phyloP scores from a whole-genome alignment of 371 early-diverging fungal species.

The Mucor plumbeus region DNA sequence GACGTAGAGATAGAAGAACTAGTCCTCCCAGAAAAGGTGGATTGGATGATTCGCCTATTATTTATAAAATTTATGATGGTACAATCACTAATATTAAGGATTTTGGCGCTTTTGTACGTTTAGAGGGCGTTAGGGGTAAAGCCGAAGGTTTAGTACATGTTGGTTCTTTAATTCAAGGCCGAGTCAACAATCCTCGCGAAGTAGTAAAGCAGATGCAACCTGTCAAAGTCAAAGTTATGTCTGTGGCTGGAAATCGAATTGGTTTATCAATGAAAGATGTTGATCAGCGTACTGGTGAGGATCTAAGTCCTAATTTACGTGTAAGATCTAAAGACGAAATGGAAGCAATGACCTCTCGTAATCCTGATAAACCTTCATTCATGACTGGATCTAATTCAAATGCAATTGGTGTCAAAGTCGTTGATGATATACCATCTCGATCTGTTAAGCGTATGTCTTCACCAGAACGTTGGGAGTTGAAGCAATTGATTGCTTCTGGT shows the following conservation, averaged over 20 bases:
- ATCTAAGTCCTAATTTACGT: constrained; percentile 74
- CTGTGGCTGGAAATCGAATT: constrained; percentile 78
- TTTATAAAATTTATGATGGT: constrained; percentile 92
- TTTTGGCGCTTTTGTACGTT: constrained; percentile 90
- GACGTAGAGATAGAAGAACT: constrained; percentile 11
- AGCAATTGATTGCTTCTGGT: constrained; percentile 96
- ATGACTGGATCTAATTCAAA: constrained; percentile 37
- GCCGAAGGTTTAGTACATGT: constrained; percentile 92
- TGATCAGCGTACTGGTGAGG: constrained; percentile 90
- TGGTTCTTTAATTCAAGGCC: constrained; percentile 66
- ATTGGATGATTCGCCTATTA: constrained; percentile 78
- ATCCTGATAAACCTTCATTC: constrained; percentile 68
- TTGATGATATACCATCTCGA: constrained; percentile 65
- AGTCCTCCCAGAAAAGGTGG: constrained; percentile 25
- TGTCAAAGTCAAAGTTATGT: constrained; percentile 95
- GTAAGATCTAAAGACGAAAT: constrained; percentile 60
- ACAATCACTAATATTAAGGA: constrained; percentile 80
- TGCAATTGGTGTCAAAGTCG: constrained; percentile 32
- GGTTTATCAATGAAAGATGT: constrained; percentile 95
- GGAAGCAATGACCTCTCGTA: constrained; percentile 62
- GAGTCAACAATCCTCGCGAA: constrained; percentile 83
- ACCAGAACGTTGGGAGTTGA: constrained; percentile 96
- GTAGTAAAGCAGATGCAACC: constrained; percentile 77
- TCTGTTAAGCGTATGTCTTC: constrained; percentile 90
- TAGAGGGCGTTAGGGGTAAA: constrained; percentile 78